Evolutionary conservation across 768 basidiomycete species (phyloP), one percentile per base, ranked within the genome.

Genomic region (Suillus bovinus): DNA sequence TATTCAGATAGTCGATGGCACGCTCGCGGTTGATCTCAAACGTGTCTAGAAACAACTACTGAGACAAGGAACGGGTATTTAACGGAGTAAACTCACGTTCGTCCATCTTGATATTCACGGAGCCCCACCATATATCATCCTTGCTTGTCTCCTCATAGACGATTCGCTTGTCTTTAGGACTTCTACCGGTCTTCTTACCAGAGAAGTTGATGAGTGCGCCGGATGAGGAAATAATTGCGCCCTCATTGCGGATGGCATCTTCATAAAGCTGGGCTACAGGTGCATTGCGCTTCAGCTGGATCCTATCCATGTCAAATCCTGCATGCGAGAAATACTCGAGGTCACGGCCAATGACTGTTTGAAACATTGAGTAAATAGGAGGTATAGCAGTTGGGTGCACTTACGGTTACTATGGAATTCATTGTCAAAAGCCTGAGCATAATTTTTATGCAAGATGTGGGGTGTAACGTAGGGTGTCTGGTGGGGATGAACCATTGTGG

Each of bases 151-250:
- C 96, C 77, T 99, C 97, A 74, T 83, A 99, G 71, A 99, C 97
- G 72, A 99, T 98, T 65, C 97, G 95, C 86, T 99, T 99, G 86
- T 99, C 97, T 76, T 99, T 99, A 59, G 97, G 97, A 68, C 88
- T 90, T 55, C 97, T 86, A 61, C 97, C 97, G 3, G 97, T 99
- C 84, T 99, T 99, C 84, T 98, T 99, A 33, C 97, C 97, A 11
- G 95, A 97, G 72, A 99, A 99, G 85, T 99, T 99, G 88, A 99
- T 99, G 70, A 99, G 82, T 22, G 97, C 95, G 58, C 97, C 97
- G 7, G 89, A 92, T 34, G 92, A 88, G 60, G 97, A 96, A 79
- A 99, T 91, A 81, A 99, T 93, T 70, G 97, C 97, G 62, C 96
- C 96, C 74, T 99, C 97, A 78, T 98, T 96, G 68, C 94, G 89